A percentile compares a stretch with the other conserved stretches of the same genome.
These are phyloP conservation scores for Starmerella bombicola DNA, from an alignment of 805 yeast species.

Conservation along the genomic window DNA sequence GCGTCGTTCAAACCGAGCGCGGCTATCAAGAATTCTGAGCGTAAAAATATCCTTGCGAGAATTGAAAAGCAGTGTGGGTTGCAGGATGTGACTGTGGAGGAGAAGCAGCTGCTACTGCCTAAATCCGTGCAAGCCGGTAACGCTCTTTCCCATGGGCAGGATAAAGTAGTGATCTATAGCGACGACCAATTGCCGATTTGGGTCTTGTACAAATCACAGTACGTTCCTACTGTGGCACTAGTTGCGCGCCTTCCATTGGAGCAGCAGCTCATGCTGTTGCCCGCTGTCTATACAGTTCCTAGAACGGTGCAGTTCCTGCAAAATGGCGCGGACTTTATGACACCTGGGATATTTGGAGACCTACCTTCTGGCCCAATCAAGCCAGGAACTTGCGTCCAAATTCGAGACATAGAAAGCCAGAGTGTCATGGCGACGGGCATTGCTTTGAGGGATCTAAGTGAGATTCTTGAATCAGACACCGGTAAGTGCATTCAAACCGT, in stretches of 20 bases:
- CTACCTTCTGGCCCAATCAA: constrained; percentile 36
- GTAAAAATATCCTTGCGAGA: constrained; percentile 40
- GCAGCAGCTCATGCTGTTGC: constrained; percentile 36
- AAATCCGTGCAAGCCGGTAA: constrained; percentile 48
- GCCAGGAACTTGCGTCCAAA: constrained; percentile 54
- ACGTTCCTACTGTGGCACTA: constrained; percentile 56
- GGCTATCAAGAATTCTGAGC: constrained; percentile 70
- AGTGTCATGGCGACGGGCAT: constrained; percentile 21
- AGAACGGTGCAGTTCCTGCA: constrained; percentile 57
- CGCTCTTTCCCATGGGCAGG: constrained; percentile 41
- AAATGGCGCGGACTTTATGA: constrained; percentile 56
- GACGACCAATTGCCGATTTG: constrained; percentile 57
- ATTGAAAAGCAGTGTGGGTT: constrained; percentile 34
- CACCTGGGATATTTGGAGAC: constrained; percentile 38
- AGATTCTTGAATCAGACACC: constrained; percentile 34
- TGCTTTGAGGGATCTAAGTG: constrained; percentile 32
- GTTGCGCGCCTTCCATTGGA: constrained; percentile 52
- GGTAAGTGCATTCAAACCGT: constrained; percentile 70
- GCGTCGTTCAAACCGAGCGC: constrained; percentile 51
- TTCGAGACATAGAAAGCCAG: constrained; percentile 41
- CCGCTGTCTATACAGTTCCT: constrained; percentile 57
- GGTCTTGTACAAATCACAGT: constrained; percentile 36
- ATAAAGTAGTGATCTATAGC: constrained; percentile 50
- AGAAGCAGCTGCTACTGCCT: constrained; percentile 37
- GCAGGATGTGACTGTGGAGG: constrained; percentile 16